These are phyloP conservation scores for Mycena floridula DNA, from an alignment of 768 basidiomycete species.

Conservation along the genomic window DNA sequence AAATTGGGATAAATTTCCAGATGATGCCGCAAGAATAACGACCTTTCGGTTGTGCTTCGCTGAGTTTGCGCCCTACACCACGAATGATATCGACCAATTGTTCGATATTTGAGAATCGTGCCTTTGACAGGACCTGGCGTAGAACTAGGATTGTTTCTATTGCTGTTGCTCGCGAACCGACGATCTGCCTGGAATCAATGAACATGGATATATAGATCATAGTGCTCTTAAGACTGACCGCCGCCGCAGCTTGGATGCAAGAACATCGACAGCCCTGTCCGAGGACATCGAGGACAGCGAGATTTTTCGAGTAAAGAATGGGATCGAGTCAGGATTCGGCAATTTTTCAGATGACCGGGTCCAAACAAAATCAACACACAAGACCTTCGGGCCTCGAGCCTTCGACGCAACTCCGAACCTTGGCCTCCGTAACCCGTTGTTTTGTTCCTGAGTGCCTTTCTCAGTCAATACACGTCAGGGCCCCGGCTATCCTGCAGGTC, in stretches of 20 bases:
- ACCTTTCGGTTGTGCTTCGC: conserved; percentile 97
- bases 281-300: too few species aligned
- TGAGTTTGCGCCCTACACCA: conserved; percentile 69
- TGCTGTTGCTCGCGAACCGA: conserved; percentile 86
- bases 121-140: conserved; percentile 83
- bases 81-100: conserved; percentile 79
- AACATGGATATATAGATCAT: conserved; percentile 1
- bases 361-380: too few species aligned
- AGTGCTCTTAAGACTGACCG: neutral
- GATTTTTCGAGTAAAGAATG: too few species aligned
- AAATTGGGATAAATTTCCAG: conserved; percentile 7
- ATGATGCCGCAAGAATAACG: conserved; percentile 8
- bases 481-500: too few species aligned
- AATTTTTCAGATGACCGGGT: too few species aligned
- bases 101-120: conserved; percentile 81
- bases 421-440: too few species aligned
- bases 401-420: too few species aligned
- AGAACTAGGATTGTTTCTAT: conserved; percentile 85
- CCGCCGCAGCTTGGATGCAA: neutral
- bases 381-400: too few species aligned
- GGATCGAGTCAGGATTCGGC: too few species aligned
- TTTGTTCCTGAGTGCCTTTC: too few species aligned
- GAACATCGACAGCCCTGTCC: neutral
- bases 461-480: too few species aligned
- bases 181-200: conserved; percentile 60